Evolutionary conservation across 371 early-diverging fungal genomes (phyloP).

Genomic region (Nematocida sp.): DNA sequence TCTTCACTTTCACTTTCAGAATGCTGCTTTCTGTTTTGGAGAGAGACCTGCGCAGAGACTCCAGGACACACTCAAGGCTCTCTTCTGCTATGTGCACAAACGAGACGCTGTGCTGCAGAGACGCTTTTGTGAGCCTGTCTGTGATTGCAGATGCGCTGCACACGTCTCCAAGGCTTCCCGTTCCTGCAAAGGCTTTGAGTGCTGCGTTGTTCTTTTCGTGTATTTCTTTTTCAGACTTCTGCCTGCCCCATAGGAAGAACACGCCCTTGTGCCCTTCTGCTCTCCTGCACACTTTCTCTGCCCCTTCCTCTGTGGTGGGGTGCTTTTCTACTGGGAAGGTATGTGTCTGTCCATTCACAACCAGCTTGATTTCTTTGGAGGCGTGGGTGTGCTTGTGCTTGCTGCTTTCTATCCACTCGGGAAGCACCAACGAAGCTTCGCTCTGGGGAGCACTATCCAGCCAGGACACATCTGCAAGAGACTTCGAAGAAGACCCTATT

Average conservation of each 20-base stretch:
- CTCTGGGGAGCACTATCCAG: neutral
- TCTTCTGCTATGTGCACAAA: neutral
- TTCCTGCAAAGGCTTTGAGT: neutral
- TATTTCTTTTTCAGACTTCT: constrained; percentile 2
- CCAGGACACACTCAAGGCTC: constrained; percentile 11
- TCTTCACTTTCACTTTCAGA: constrained; percentile 12
- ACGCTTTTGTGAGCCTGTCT: neutral
- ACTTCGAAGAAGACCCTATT: constrained; percentile 20
- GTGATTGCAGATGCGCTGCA: neutral
- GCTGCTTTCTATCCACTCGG: constrained; percentile 21
- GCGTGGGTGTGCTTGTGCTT: neutral
- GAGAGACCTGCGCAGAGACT: neutral
- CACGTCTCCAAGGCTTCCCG: neutral
- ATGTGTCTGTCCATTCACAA: neutral
- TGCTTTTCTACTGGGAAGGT: constrained; percentile 16
- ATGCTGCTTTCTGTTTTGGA: neutral
- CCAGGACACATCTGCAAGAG: constrained; percentile 47
- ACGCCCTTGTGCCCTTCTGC: neutral
- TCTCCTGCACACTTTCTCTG: neutral
- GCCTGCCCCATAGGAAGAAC: constrained; percentile 44
- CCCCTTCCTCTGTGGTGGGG: constrained; percentile 1
- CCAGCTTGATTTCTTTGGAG: constrained; percentile 1
- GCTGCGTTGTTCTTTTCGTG: neutral
- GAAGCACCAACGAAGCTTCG: neutral
- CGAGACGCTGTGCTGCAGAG: constrained; percentile 9